Percentiles rank a stretch among this genome's conserved stretches.
Evolutionary conservation across 305 asterid genomes (phyloP).

Genomic region (Rubia tinctorum): DNA sequence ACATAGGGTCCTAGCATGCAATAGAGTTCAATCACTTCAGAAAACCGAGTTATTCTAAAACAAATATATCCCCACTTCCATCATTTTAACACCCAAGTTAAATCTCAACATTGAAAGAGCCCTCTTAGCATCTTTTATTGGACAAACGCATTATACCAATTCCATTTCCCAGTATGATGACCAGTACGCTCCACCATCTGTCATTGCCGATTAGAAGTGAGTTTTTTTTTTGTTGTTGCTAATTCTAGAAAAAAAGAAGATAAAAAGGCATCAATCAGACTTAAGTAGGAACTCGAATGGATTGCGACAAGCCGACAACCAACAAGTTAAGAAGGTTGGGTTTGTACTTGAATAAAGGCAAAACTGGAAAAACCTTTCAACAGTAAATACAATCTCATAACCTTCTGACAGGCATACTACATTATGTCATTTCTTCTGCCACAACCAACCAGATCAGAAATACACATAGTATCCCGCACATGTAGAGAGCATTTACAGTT

Average conservation of each 20-base stretch:
- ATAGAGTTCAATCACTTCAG: too few relatives aligned
- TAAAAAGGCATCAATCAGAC: background rate
- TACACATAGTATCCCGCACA: constrained; percentile 2
- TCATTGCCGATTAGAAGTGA: too few relatives aligned
- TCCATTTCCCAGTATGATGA: too few relatives aligned
- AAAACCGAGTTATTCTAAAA: too few relatives aligned
- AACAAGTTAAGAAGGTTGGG: background rate
- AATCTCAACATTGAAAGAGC: too few relatives aligned
- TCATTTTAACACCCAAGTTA: too few relatives aligned
- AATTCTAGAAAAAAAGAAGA: background rate
- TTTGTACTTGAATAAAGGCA: background rate
- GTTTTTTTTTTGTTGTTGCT: background rate
- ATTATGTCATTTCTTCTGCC: background rate
- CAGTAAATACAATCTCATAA: background rate
- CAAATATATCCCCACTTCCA: too few relatives aligned
- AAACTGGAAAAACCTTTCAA: background rate
- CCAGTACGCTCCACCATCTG: too few relatives aligned
- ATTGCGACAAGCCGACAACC: background rate
- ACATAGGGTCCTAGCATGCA: too few relatives aligned
- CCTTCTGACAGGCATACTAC: background rate
- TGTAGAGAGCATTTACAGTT: background rate
- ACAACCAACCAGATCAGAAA: background rate
- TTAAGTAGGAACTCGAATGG: background rate
- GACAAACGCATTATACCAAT: too few relatives aligned
- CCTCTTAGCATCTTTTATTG: too few relatives aligned